Base-by-base conservation (phyloP, 2,329 filamentous ascomycete species). In the Cladosporium colombiae region DNA sequence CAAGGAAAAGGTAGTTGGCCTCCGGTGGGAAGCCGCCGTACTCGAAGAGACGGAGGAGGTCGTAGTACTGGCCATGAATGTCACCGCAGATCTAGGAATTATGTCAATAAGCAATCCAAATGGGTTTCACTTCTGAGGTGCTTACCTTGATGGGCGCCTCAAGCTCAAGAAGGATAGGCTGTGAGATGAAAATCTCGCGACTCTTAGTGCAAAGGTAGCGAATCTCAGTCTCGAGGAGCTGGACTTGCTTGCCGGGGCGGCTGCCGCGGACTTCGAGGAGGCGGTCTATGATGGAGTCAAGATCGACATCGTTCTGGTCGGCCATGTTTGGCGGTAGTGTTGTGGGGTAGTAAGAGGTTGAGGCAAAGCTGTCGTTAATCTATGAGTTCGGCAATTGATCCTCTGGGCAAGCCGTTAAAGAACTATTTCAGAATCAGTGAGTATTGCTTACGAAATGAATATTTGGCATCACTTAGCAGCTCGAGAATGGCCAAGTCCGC, bases 221-320 rank as follows among this genome's bases (percentile, higher is more conserved):
- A 74, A 99, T 99, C 84, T 98, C 95, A 68, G 92, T 89, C 82
- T 99, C 95, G 72, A 97, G 85, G 73, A 99, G 88, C 84, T 98
- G 94, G 65, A 99, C 95, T 83, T 98, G 95, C 85, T 99, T 99
- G 76, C 95, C 95, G 66, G 95, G 95, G 78, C 95, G 90, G 86
- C 93, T 97, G 79, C 94, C 95, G 82, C 95, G 91, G 78, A 98
- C 95, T 84, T 99, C 95, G 78, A 98, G 86, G 77, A 99, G 88
- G 81, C 95, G 89, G 82, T 98, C 94, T 85, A 99, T 98, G 89
- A 98, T 97, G 77, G 93, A 97, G 83, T 99, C 95, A 84, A 99
- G 87, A 84, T 98, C 94, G 83, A 98, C 92, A 83, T 98, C 94
- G 83, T 92, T 86, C 78, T 87, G 83, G 81, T 91, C 89, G 80